These are phyloP conservation scores for Ustilago nuda DNA, from an alignment of 1,284 basidiomycete genomes.

Conservation along the genomic window DNA sequence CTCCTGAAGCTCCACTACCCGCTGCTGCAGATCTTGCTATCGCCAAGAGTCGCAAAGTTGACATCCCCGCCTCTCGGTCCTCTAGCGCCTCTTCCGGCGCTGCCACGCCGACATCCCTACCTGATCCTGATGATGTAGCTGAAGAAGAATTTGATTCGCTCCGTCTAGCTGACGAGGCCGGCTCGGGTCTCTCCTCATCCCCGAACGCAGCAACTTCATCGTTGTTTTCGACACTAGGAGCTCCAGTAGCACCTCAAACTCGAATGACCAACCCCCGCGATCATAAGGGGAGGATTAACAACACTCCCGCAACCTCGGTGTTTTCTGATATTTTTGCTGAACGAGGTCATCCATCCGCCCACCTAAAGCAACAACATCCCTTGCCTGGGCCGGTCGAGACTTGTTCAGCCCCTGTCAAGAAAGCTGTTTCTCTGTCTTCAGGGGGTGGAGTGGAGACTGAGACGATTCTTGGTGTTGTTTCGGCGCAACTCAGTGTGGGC, in stretches of 20 bases:
- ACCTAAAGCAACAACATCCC: slow-evolving; percentile 23
- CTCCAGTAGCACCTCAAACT: slow-evolving; percentile 20
- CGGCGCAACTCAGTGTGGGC: slow-evolving; percentile 41
- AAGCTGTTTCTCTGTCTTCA: slow-evolving; percentile 53
- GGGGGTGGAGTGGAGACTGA: slow-evolving; percentile 42
- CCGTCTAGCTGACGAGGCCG: not conserved
- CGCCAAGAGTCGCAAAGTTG: not conserved
- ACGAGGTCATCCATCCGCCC: slow-evolving; percentile 16
- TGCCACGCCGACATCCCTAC: not conserved
- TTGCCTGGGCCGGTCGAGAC: slow-evolving; percentile 55
- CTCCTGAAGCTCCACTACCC: slow-evolving; percentile 40
- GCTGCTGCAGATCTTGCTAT: slow-evolving; percentile 13
- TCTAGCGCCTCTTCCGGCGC: not conserved
- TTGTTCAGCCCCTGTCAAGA: slow-evolving; percentile 44
- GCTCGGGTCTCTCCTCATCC: slow-evolving; percentile 17
- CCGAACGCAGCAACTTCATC: slow-evolving; percentile 13
- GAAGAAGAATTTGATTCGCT: not conserved
- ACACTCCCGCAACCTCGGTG: slow-evolving; percentile 50
- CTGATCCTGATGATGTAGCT: not conserved
- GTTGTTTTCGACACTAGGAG: slow-evolving; percentile 17
- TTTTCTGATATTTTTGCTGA: slow-evolving; percentile 44
- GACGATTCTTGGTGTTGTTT: slow-evolving; percentile 59
- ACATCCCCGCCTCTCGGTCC: not conserved
- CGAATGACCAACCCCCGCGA: slow-evolving; percentile 28
- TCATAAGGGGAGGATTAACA: slow-evolving; percentile 35